Conservation (phyloP, 1,139 yeast genomes). For the Nakaseomyces kungkrabaensis region DNA sequence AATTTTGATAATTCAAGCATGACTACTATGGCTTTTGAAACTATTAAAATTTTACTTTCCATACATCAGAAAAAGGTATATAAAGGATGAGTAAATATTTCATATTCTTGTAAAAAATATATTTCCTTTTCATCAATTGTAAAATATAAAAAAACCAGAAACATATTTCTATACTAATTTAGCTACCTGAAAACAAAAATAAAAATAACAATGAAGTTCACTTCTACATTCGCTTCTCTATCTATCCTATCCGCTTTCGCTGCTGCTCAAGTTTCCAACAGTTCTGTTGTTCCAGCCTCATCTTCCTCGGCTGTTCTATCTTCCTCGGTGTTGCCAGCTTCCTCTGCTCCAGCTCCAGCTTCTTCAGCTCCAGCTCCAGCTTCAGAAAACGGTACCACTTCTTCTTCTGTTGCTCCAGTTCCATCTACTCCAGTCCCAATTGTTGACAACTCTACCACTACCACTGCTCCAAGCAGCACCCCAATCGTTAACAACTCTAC, state of each 20-base stretch:
- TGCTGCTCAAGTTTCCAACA: background rate
- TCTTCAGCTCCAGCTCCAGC: background rate
- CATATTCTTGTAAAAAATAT: too few species aligned
- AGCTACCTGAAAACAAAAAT: background rate
- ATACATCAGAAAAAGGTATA: too few species aligned
- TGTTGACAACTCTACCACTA: background rate
- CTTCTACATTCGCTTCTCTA: conserved; percentile 1
- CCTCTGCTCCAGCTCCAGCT: background rate
- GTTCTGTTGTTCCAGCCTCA: background rate
- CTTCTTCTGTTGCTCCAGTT: background rate
- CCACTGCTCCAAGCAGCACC: background rate
- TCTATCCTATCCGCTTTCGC: background rate
- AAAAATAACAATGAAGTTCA: conserved; percentile 1
- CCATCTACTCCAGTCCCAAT: background rate
- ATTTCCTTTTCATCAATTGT: too few species aligned
- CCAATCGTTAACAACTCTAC: background rate
- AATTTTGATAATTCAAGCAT: too few species aligned
- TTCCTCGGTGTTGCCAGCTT: background rate
- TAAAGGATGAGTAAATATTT: too few species aligned
- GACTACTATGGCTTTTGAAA: too few species aligned
- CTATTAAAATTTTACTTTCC: too few species aligned
- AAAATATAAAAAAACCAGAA: background rate
- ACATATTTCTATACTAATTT: background rate
- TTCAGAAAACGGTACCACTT: background rate
- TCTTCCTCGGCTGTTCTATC: background rate